Evolutionary conservation across 305 asterid genomes (phyloP).

Genomic region (Fraxinus paxiana): DNA sequence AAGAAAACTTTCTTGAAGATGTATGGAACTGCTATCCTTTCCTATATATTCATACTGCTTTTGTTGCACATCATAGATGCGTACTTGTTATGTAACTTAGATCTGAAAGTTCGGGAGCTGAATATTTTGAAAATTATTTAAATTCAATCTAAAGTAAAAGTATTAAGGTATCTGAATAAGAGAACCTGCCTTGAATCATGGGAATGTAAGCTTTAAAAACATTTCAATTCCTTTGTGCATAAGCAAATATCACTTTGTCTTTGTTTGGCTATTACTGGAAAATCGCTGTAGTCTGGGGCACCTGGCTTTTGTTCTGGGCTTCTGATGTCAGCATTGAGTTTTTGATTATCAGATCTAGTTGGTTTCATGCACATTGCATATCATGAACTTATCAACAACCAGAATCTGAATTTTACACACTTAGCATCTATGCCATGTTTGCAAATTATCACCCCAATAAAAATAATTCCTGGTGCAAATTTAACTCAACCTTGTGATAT

Average conservation of each 20-base stretch:
- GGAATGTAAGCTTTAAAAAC: background rate
- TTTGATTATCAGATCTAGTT: background rate
- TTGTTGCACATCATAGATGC: slow-evolving; percentile 16
- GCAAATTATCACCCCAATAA: slow-evolving; percentile 12
- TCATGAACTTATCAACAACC: background rate
- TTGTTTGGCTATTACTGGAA: background rate
- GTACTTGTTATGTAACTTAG: background rate
- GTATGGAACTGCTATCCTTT: slow-evolving; percentile 44
- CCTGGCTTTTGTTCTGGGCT: background rate
- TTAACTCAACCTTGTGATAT: background rate
- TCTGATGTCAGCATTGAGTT: background rate
- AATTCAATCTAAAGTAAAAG: background rate
- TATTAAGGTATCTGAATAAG: background rate
- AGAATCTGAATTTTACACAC: background rate
- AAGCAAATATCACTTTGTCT: background rate
- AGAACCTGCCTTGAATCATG: background rate
- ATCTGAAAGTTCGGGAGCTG: slow-evolving; percentile 18
- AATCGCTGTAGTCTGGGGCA: background rate
- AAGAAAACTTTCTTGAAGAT: slow-evolving; percentile 50
- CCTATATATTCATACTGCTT: slow-evolving; percentile 4
- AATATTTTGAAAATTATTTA: background rate
- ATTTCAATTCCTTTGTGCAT: background rate
- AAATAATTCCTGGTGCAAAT: slow-evolving; percentile 14
- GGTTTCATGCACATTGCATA: background rate
- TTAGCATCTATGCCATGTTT: background rate